Evolutionary conservation across 768 basidiomycete genomes (phyloP), one percentile per base, ranked within the genome.

Genomic region (Candolleomyces eurysporus): DNA sequence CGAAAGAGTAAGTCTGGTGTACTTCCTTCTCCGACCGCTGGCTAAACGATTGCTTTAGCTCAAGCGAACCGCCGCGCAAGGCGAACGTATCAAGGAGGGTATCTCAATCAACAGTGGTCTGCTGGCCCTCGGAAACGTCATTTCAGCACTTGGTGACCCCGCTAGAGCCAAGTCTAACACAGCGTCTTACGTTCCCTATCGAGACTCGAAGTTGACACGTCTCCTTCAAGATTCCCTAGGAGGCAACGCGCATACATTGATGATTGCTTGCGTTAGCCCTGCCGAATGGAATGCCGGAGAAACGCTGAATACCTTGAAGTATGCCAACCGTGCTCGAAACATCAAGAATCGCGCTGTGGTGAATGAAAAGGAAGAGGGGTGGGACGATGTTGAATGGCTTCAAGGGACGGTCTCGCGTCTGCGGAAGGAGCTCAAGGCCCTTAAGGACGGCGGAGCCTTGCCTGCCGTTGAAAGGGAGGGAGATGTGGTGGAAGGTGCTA

Each of bases 71-170:
- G 92, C 95, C 0, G 97, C 96, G 5, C 89, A 88, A 9, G 97
- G 97, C 5, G 96, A 98, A 64, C 90, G 96, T 59, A 93, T 96
- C 74, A 98, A 94, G 73, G 97, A 98, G 76, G 96, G 96, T n/a
- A 97, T 97, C 58, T 94, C 94, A 31, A 98, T 98, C 78, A 99
- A 99, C 78, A 91, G 92, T 63, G 97, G 97, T 62, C 86, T 99
- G 39, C 83, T 95, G 40, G 96, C 97, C 17, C 84, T 99, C 21
- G 97, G 97, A 50, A 99, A 99, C 73, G 97, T 99, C 68, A 98
- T 99, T 61, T 98, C 96, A 63, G 94, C 96, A 0, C 88, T 98
- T 19, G 96, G 94, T 7, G 96, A 98, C 75, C 96, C 96, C 32
- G 81, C 91, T 46, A 87, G 92, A 57, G 88, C 90, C 42, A 92